These are phyloP conservation scores for Arabis alpina DNA, from an alignment of 345 rosid species.

Conservation along the genomic window DNA sequence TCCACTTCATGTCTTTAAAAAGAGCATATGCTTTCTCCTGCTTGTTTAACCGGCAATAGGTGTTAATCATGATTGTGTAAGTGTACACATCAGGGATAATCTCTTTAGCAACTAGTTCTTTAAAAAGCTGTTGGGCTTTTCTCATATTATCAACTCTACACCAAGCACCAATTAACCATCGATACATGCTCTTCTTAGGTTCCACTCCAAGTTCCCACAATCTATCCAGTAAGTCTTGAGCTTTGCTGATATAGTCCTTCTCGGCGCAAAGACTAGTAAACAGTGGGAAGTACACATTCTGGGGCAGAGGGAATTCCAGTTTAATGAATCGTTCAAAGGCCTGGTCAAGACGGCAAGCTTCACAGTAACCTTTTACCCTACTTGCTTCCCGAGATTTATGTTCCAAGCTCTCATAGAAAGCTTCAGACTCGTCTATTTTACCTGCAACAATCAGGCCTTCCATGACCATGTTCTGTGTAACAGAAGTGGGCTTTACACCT, in stretches of 20 bases:
- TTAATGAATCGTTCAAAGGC: slow-evolving; percentile 54
- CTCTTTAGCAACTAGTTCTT: slow-evolving; percentile 43
- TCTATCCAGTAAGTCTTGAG: slow-evolving; percentile 45
- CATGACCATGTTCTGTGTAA: slow-evolving; percentile 60
- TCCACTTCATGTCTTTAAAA: slow-evolving; percentile 33
- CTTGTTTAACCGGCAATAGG: slow-evolving; percentile 49
- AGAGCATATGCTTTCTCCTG: slow-evolving; percentile 16
- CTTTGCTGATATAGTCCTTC: slow-evolving; percentile 48
- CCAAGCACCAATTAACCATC: slow-evolving; percentile 54
- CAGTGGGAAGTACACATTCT: slow-evolving; percentile 55
- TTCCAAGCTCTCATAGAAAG: slow-evolving; percentile 48
- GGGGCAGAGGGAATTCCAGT: slow-evolving; percentile 47
- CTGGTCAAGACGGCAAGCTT: slow-evolving; percentile 46
- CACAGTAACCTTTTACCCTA: slow-evolving; percentile 59
- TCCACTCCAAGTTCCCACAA: slow-evolving; percentile 51
- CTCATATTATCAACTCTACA: slow-evolving; percentile 53
- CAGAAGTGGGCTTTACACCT: slow-evolving; percentile 54
- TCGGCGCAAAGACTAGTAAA: slow-evolving; percentile 49
- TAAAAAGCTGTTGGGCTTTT: slow-evolving; percentile 49
- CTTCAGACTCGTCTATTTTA: slow-evolving; percentile 61
- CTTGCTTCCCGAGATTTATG: slow-evolving; percentile 46
- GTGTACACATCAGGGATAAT: slow-evolving; percentile 54
- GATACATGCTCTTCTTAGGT: slow-evolving; percentile 52
- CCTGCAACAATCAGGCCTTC: slow-evolving; percentile 71
- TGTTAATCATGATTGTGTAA: slow-evolving; percentile 68